Base-by-base conservation (phyloP, 768 basidiomycete species). In the Suillus ampliporus region DNA sequence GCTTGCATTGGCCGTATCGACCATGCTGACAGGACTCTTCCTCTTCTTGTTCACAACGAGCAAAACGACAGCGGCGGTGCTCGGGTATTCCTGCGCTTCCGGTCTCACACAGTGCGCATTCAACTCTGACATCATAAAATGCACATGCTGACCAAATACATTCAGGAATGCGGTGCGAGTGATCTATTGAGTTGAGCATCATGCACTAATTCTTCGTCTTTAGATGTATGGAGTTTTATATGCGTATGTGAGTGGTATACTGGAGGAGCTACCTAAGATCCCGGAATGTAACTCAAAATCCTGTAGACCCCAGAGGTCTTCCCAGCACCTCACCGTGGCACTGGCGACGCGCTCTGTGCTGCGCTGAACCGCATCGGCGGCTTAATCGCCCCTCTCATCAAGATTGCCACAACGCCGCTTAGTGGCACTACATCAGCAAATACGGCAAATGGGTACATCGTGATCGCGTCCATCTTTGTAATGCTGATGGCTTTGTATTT, bases 251-350 rank as follows among this genome's bases (percentile, higher is more conserved):
- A 54, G 53, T 54, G 53, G 38, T 54, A 17, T 15, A 15, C 35
- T 54, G 21, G 21, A 37, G 21, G 53, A 38, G 23, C 8, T 23
- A 5, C 3, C 17, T 13, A 40, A 56, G 23, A 19, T 40, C n/a
- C 6, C 17, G 5, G 11, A 56, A 28, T 40, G 10, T 56, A 15
- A 40, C 37, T 1, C 15, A 6, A n/a, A 17, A 56, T 40, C 10
- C 5, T 56, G 6, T 10, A 40, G 66, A 86, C 86, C 9, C 86
- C 86, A 1, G 85, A 87, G 68, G 82, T 84, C 21, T 87, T 87
- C 75, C 83, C 86, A 0, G 83, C 83, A 0, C 82, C 83, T 4
- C 83, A 84, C 64, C 80, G 86, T 40, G 86, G 86, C 3, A 85
- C 84, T 0, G 84, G 83, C 11, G 82, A 84, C 60, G 84, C 84